These are phyloP conservation scores for Neurospora sp. DNA, from an alignment of 495 filamentous ascomycete species.

Conservation along the genomic window DNA sequence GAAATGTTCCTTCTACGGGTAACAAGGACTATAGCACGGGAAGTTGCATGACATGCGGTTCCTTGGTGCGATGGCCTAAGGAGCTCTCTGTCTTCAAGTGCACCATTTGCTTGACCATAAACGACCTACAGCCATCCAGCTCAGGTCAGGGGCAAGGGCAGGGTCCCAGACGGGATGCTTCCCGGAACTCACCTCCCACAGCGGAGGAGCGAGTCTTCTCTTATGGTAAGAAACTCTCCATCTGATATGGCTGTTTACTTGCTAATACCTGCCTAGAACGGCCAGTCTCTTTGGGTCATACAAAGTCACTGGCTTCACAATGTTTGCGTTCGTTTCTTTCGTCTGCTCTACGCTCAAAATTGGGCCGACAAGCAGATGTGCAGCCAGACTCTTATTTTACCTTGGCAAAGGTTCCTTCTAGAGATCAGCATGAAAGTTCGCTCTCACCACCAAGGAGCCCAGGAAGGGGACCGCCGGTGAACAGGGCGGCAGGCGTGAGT, in stretches of 20 bases:
- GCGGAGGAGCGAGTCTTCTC: slow-evolving; percentile 5
- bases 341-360: slow-evolving; percentile 5
- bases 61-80: slow-evolving; percentile 73
- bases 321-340: slow-evolving; percentile 19
- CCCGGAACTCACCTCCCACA: neutral
- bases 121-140: slow-evolving; percentile 54
- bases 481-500: neutral
- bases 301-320: slow-evolving; percentile 20
- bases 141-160: slow-evolving; percentile 1
- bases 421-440: neutral
- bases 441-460: neutral
- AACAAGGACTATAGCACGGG: slow-evolving; percentile 49
- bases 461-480: neutral
- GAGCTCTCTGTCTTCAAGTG: slow-evolving; percentile 69
- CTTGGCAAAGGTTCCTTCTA: neutral
- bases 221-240: neutral
- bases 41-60: slow-evolving; percentile 75
- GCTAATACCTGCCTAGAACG: slow-evolving; percentile 5
- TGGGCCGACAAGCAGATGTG: neutral
- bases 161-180: slow-evolving; percentile 4
- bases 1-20: slow-evolving; percentile 16
- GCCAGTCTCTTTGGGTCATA: slow-evolving; percentile 22
- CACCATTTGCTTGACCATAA: slow-evolving; percentile 77
- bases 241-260: neutral
- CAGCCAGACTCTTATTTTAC: neutral